These are phyloP conservation scores for Trichophyton simii DNA, from an alignment of 2,329 filamentous ascomycete species.

Conservation along the genomic window DNA sequence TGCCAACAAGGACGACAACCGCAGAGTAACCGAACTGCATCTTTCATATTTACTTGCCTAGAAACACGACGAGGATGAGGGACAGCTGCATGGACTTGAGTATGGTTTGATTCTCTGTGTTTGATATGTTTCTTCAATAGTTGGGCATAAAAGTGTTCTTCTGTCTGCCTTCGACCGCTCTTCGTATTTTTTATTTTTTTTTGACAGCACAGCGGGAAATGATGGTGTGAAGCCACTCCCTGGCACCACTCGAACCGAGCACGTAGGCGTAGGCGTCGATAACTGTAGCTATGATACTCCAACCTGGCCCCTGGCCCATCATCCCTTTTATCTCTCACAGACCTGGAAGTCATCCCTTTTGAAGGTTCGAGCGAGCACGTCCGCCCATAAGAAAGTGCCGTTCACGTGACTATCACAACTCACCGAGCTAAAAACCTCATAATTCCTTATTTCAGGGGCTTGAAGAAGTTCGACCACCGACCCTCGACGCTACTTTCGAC, in stretches of 20 bases:
- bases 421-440: not conserved
- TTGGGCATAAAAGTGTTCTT: not conserved
- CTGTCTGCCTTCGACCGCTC: not conserved
- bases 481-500: not conserved
- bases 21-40: not conserved
- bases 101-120: not conserved
- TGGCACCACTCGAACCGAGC: not conserved
- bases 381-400: not conserved
- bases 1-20: not conserved
- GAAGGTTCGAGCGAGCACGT: too few species aligned
- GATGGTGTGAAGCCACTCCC: not conserved
- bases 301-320: too few species aligned
- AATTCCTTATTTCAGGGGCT: constrained; percentile 3
- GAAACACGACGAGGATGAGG: not conserved
- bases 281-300: too few species aligned
- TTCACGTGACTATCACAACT: not conserved
- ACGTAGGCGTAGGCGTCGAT: not conserved
- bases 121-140: not conserved
- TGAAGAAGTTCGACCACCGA: not conserved
- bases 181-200: not conserved
- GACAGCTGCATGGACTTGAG: not conserved
- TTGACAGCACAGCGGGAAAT: not conserved
- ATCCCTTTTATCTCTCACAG: too few species aligned
- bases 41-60: not conserved
- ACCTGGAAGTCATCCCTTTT: too few species aligned